Conservation (phyloP, 257 asterid genomes). For the Solanum corneliomulleri region DNA sequence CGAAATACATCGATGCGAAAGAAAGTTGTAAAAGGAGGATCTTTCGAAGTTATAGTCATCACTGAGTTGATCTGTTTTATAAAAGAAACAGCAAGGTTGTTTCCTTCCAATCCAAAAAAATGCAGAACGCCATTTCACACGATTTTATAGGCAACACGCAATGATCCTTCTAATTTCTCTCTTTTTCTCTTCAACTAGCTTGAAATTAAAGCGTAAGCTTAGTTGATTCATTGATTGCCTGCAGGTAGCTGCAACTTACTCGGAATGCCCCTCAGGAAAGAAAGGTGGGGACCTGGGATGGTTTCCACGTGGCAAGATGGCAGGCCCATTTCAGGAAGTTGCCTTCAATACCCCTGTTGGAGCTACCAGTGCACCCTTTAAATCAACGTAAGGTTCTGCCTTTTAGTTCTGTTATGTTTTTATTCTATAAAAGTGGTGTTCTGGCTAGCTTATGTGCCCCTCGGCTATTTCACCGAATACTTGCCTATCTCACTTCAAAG, state of each 20-base stretch:
- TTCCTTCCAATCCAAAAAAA: background rate
- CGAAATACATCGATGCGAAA: background rate
- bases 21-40: background rate
- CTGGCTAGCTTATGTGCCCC: background rate
- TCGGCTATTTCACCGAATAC: background rate
- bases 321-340: conserved; percentile 99
- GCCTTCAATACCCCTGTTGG: conserved; percentile 89
- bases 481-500: background rate
- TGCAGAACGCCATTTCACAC: background rate
- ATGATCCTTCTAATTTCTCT: background rate
- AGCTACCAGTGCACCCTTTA: conserved; percentile 79
- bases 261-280: conserved; percentile 98
- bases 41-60: background rate
- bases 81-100: background rate
- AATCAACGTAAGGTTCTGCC: conserved; percentile 65
- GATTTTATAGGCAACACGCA: background rate
- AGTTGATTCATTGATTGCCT: background rate
- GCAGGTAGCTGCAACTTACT: conserved; percentile 63
- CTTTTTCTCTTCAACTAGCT: background rate
- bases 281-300: conserved; percentile 98
- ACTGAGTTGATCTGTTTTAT: background rate
- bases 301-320: conserved; percentile 99
- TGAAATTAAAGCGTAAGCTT: background rate
- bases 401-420: background rate
- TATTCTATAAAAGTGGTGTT: background rate